phyloP scores from a whole-genome alignment of 257 asterid genomes.

The Mitragyna speciosa region DNA sequence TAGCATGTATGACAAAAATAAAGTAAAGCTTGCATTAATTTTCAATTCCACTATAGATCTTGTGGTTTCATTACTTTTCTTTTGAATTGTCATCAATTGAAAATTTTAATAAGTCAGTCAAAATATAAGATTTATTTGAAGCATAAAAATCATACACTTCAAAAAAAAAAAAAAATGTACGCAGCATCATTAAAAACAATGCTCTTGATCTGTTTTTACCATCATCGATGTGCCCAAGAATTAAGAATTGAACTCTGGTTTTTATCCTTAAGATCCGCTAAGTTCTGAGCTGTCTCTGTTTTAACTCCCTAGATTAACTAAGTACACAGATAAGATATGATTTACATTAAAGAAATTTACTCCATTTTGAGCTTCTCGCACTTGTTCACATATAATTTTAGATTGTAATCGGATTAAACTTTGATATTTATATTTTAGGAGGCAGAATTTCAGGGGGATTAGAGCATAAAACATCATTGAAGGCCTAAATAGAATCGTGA shows the following conservation, averaged over 20 bases:
- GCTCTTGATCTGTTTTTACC: neutral
- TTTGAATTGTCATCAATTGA: neutral
- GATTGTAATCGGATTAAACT: neutral
- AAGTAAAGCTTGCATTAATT: neutral
- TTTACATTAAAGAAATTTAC: neutral
- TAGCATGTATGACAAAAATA: neutral
- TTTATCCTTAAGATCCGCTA: neutral
- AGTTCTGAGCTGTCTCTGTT: neutral
- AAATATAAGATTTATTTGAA: neutral
- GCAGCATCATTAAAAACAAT: neutral
- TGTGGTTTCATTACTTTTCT: neutral
- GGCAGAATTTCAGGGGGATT: neutral
- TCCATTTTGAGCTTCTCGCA: neutral
- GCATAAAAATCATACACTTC: neutral
- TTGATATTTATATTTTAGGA: neutral
- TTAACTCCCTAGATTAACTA: neutral
- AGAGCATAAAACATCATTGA: neutral
- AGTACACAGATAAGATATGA: neutral
- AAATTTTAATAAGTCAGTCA: neutral
- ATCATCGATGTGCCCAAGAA: neutral
- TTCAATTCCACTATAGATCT: neutral
- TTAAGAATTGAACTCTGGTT: neutral
- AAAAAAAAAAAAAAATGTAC: neutral
- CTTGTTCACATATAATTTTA: neutral
- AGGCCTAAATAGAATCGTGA: neutral